Base-by-base conservation (phyloP, 495 filamentous ascomycete species). In the Penicillium ochrochloron region DNA sequence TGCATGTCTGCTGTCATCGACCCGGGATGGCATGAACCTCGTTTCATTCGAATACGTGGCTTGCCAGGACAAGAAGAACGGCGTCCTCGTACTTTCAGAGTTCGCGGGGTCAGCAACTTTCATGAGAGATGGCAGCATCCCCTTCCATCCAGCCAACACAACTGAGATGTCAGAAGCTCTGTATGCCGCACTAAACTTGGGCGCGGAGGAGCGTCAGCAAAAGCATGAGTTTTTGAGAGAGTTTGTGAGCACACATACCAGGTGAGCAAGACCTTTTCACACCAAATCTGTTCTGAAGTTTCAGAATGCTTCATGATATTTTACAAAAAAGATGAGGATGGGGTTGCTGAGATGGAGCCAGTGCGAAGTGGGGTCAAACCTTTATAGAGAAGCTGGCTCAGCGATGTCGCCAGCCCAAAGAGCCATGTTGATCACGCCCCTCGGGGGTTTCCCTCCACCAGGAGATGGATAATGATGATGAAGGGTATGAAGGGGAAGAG, bases 41-140 rank as follows among this genome's bases (percentile, higher is more conserved):
- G 94, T 98, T 27, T 93, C 91, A 25, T 97, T 93, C 77, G 94
- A 98, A 76, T 98, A 97, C 76, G 93, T 97, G 54, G 94, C 94
- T 3, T 92, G 89, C 35, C 94, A 97, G 70, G 80, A 89, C 63
- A 84, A 93, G 65, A 85, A 89, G 11, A 90, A 96, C 70, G 94
- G 94, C 8, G 90, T 92, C 5, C 90, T 98, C 83, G 91, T 97
- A 25, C 84, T 98, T 11, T 97, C 93, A 53, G 94, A 97, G 71
- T 96, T 97, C 70, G 90, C 93, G 0, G 94, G 94, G 2, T 93
- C 94, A 0, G 92, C 94, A 0, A 89, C 94, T 59, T 93, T 89
- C 53, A 85, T 97, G 66, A 57, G 67, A 10, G 92, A 92, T 63
- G 94, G 93, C 29, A 90, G 89, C 60, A 78, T 97, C 50, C 89